phyloP scores from a whole-genome alignment of 2,329 filamentous ascomycete species.

The Uncinocarpus reesii region DNA sequence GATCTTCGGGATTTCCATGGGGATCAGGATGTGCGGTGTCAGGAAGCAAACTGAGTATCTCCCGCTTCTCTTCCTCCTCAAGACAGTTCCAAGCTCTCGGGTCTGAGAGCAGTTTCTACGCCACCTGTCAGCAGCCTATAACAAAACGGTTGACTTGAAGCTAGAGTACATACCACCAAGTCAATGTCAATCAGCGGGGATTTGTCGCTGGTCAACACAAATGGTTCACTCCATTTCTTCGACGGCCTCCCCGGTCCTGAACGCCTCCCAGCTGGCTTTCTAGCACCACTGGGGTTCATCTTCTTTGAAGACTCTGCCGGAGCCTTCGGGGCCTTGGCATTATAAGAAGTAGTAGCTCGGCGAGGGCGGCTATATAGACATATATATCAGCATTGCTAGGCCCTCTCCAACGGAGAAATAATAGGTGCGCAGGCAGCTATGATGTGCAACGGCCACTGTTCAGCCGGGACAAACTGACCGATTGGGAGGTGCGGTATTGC shows the following conservation, averaged over 20 bases:
- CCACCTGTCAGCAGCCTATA: slow-evolving; percentile 2
- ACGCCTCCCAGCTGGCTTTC: slow-evolving; percentile 24
- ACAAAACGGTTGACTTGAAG: not conserved
- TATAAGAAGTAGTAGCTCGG: slow-evolving; percentile 18
- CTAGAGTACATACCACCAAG: slow-evolving; percentile 28
- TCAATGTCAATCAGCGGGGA: slow-evolving; percentile 30
- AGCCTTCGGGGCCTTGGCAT: slow-evolving; percentile 19
- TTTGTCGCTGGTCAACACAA: slow-evolving; percentile 31
- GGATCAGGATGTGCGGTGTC: slow-evolving; percentile 33
- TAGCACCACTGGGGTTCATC: slow-evolving; percentile 15
- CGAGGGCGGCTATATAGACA: not conserved
- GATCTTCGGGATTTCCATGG: slow-evolving; percentile 23
- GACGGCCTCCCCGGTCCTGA: slow-evolving; percentile 24
- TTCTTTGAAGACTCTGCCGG: slow-evolving; percentile 9
- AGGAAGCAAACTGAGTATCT: slow-evolving; percentile 33
- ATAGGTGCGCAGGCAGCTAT: not conserved
- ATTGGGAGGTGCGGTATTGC: slow-evolving; percentile 6
- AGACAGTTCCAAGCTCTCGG: slow-evolving; percentile 35
- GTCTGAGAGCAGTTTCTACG: slow-evolving; percentile 32
- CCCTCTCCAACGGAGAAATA: not conserved
- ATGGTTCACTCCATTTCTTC: slow-evolving; percentile 32
- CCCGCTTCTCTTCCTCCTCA: slow-evolving; percentile 33
- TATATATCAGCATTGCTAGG: slow-evolving; percentile 3
- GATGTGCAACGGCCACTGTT: too few species aligned
- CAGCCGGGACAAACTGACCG: too few species aligned